These are phyloP conservation scores for Ramaria rubella DNA, from an alignment of 768 basidiomycete species.

Conservation along the genomic window DNA sequence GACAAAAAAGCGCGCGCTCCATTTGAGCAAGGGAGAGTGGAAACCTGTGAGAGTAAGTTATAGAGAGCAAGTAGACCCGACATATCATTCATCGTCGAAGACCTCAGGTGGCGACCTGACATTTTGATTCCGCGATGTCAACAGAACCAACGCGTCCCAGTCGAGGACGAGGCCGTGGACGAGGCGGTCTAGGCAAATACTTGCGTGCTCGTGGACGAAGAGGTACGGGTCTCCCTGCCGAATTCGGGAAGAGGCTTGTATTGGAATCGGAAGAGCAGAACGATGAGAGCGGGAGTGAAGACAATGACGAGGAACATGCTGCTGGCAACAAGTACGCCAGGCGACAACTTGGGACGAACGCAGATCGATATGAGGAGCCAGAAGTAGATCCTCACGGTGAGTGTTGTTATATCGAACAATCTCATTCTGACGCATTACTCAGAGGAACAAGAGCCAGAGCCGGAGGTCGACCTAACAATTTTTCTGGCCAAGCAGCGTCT, in stretches of 20 bases:
- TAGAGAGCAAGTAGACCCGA: constrained; percentile 1
- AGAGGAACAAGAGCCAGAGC: constrained; percentile 39
- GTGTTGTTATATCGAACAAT: constrained; percentile 13
- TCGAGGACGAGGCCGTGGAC: too few relatives aligned
- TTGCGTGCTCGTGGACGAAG: constrained; percentile 61
- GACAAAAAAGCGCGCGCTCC: constrained; percentile 61
- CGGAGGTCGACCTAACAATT: constrained; percentile 62
- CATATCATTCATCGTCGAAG: constrained; percentile 12
- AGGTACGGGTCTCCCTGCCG: constrained; percentile 56
- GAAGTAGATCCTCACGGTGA: constrained; percentile 67
- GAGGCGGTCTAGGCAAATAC: constrained; percentile 70
- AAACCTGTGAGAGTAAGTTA: constrained; percentile 56
- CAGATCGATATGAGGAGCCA: constrained; percentile 61
- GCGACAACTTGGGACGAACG: constrained; percentile 61
- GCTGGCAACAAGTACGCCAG: constrained; percentile 45
- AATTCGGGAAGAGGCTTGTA: constrained; percentile 52
- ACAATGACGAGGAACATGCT: constrained; percentile 35
- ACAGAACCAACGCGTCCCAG: constrained; percentile 13
- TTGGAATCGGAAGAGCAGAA: constrained; percentile 50
- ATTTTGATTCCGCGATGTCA: constrained; percentile 2
- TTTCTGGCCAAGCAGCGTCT: constrained; percentile 59
- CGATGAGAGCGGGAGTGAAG: too few relatives aligned
- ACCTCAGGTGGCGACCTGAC: constrained; percentile 20
- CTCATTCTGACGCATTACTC: not conserved
- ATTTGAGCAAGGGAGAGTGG: constrained; percentile 67